These are phyloP conservation scores for Antitrichia curtipendula DNA, from an alignment of 225 moss, liverwort and hornwort genomes.

Conservation along the genomic window DNA sequence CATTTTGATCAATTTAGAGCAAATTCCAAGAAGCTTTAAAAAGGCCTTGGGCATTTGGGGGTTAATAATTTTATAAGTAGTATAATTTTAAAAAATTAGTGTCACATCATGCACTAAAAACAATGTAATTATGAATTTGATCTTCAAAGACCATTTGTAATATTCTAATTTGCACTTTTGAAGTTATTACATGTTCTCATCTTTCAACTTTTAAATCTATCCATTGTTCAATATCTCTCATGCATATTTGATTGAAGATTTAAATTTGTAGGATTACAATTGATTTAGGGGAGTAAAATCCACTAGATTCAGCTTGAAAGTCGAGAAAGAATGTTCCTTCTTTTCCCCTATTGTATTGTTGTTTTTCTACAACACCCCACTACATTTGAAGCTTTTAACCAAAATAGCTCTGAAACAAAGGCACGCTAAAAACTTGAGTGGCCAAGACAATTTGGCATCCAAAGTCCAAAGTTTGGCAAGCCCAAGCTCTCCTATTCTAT, in stretches of 20 bases:
- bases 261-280: neutral
- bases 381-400: too few species aligned
- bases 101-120: neutral
- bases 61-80: neutral
- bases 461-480: neutral
- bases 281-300: neutral
- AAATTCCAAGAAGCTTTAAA: neutral
- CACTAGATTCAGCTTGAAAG: too few species aligned
- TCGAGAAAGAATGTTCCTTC: too few species aligned
- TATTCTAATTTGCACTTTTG: neutral
- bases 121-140: neutral
- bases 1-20: neutral
- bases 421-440: accelerated
- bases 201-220: neutral
- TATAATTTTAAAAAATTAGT: neutral
- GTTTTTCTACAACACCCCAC: too few species aligned
- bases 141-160: neutral
- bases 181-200: too few species aligned
- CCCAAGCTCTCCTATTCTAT: accelerated
- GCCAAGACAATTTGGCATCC: accelerated
- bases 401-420: neutral
- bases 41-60: too few species aligned
- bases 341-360: too few species aligned
- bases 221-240: neutral
- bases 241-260: neutral